Conservation (phyloP, 1,284 basidiomycete species). For the Grifola frondosa region DNA sequence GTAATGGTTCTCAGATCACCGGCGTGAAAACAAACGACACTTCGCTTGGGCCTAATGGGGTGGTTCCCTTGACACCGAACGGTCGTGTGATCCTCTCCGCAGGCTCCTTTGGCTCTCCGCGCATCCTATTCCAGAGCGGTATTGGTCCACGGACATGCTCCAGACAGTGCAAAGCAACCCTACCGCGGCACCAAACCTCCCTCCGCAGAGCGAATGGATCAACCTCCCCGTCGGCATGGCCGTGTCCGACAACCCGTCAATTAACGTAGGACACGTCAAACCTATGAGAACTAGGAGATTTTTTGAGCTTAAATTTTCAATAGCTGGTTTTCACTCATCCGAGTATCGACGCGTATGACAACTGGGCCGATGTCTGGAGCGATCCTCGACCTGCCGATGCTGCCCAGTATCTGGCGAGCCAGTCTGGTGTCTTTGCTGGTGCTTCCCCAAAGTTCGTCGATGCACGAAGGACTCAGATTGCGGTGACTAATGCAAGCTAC, state of each 20-base stretch:
- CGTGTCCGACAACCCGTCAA: slow-evolving; percentile 62
- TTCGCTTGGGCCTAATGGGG: slow-evolving; percentile 49
- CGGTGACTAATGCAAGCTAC: too few species aligned
- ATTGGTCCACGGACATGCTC: slow-evolving; percentile 66
- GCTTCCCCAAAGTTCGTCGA: slow-evolving; percentile 52
- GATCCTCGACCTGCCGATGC: slow-evolving; percentile 55
- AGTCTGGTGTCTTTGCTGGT: slow-evolving; percentile 55
- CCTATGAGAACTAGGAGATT: background rate
- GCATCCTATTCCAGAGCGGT: slow-evolving; percentile 62
- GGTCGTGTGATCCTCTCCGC: slow-evolving; percentile 62
- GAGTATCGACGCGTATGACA: slow-evolving; percentile 60
- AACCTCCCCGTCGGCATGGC: slow-evolving; percentile 56
- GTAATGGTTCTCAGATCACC: slow-evolving; percentile 55
- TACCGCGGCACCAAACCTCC: slow-evolving; percentile 46
- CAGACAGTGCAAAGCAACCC: slow-evolving; percentile 47
- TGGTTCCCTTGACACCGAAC: slow-evolving; percentile 54
- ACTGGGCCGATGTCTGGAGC: slow-evolving; percentile 59
- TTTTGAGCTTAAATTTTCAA: too few species aligned
- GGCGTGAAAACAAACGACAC: slow-evolving; percentile 65
- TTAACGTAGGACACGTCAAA: slow-evolving; percentile 46
- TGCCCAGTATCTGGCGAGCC: slow-evolving; percentile 48
- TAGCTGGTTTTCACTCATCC: slow-evolving; percentile 67
- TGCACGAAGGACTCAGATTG: too few species aligned
- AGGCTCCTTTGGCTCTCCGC: slow-evolving; percentile 55
- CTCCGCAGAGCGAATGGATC: slow-evolving; percentile 51